A percentile compares a stretch with the other conserved stretches of the same genome.
Conservation (phyloP, 371 early-diverging fungal genomes). For the Umbelopsis sp. region DNA sequence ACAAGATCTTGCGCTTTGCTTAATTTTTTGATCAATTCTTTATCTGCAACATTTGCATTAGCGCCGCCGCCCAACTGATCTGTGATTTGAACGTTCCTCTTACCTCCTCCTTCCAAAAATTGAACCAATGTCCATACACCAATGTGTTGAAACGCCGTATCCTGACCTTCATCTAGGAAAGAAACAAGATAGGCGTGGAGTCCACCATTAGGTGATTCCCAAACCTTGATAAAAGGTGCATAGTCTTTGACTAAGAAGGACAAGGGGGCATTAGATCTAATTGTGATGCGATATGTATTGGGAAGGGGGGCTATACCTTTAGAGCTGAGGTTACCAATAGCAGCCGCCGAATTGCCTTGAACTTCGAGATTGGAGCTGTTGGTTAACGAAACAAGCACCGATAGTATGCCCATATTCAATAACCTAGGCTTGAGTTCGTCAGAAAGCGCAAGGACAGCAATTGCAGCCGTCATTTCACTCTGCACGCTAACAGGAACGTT, state of each 20-base stretch:
- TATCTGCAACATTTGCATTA: slow-evolving; percentile 23
- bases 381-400: slow-evolving; percentile 77
- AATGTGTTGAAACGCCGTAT: slow-evolving; percentile 81
- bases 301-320: slow-evolving; percentile 45
- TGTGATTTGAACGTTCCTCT: no score
- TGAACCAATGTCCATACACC: slow-evolving; percentile 92
- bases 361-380: slow-evolving; percentile 71
- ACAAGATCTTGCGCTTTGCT: slow-evolving; percentile 37
- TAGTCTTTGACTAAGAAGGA: slow-evolving; percentile 60
- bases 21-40: slow-evolving; percentile 36
- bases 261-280: no score
- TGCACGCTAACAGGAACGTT: slow-evolving; percentile 68
- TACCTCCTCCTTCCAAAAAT: slow-evolving; percentile 72
- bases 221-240: slow-evolving; percentile 66
- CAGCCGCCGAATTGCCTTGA: slow-evolving; percentile 84
- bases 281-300: no score
- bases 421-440: slow-evolving; percentile 80
- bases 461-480: slow-evolving; percentile 87
- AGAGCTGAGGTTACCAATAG: slow-evolving; percentile 82
- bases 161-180: slow-evolving; percentile 71
- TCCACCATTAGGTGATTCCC: slow-evolving; percentile 71
- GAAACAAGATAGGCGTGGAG: slow-evolving; percentile 72
- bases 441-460: slow-evolving; percentile 83
- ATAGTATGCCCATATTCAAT: slow-evolving; percentile 62
- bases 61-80: no score